phyloP scores from a whole-genome alignment of 495 filamentous ascomycete species.

The Ramalina intermedia region DNA sequence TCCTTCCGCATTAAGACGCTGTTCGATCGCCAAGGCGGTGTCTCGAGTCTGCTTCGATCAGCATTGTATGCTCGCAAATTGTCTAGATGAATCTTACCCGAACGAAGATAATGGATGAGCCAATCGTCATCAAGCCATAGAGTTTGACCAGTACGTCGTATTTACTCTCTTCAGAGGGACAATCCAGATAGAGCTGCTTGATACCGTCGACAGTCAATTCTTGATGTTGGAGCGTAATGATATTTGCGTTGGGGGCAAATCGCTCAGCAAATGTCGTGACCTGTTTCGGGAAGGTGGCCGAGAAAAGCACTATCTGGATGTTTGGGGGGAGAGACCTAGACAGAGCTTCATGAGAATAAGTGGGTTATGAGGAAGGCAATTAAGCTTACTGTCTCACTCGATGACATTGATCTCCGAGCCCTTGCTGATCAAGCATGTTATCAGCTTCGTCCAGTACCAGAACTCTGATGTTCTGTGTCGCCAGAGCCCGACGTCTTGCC shows the following conservation, averaged over 20 bases:
- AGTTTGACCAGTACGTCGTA: slow-evolving; percentile 78
- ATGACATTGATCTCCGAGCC: slow-evolving; percentile 84
- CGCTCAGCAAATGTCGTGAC: slow-evolving; percentile 64
- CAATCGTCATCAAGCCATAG: slow-evolving; percentile 88
- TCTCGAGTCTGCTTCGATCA: slow-evolving; percentile 46
- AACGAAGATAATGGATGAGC: slow-evolving; percentile 96
- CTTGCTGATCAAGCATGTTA: slow-evolving; percentile 91
- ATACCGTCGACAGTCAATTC: slow-evolving; percentile 95
- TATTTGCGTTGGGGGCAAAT: slow-evolving; percentile 74
- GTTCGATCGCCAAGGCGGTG: slow-evolving; percentile 69
- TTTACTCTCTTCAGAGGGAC: slow-evolving; percentile 62
- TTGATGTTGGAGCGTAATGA: slow-evolving; percentile 74
- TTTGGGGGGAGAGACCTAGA: slow-evolving; percentile 50
- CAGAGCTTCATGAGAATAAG: too few relatives aligned
- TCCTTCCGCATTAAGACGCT: slow-evolving; percentile 71
- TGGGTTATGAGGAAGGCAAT: background rate
- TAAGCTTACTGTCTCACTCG: slow-evolving; percentile 64
- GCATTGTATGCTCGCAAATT: background rate
- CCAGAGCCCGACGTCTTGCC: slow-evolving; percentile 55
- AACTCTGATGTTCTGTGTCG: slow-evolving; percentile 50
- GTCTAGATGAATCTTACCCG: slow-evolving; percentile 38
- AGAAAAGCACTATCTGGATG: slow-evolving; percentile 84
- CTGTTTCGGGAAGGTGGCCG: slow-evolving; percentile 81
- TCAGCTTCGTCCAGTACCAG: slow-evolving; percentile 89
- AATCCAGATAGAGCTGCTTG: slow-evolving; percentile 93